A percentile compares a stretch with the other conserved stretches of the same genome.
phyloP scores from a whole-genome alignment of 1,284 basidiomycete species.

The Filobasidium uniguttulatum region DNA sequence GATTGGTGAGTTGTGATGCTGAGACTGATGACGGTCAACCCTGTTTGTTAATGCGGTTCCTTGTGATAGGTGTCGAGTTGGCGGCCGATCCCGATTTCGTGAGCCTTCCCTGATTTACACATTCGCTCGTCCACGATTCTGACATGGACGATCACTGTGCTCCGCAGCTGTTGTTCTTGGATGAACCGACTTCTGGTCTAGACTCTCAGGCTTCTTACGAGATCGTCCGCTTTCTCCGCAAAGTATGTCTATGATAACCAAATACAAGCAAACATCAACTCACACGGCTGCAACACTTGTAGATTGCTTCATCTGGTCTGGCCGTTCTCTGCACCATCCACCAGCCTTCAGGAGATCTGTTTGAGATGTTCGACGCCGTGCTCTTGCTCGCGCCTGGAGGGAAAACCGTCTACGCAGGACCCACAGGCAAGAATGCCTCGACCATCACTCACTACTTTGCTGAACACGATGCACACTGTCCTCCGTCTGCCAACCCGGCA shows the following conservation, averaged over 20 bases:
- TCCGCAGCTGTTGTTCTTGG: constrained; percentile 17
- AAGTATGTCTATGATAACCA: constrained; percentile 54
- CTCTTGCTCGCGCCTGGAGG: constrained; percentile 39
- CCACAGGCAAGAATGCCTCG: constrained; percentile 35
- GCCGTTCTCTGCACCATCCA: constrained; percentile 27
- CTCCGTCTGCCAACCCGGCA: constrained; percentile 37
- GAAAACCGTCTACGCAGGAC: constrained; percentile 39
- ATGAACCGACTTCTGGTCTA: constrained; percentile 40
- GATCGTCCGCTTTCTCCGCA: constrained; percentile 44
- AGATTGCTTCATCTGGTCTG: constrained; percentile 57
- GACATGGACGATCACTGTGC: no score
- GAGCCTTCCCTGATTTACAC: no score
- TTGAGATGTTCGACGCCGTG: constrained; percentile 39
- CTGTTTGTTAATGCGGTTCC: no score
- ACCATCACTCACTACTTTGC: constrained; percentile 40
- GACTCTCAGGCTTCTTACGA: constrained; percentile 48
- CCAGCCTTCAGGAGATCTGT: constrained; percentile 25
- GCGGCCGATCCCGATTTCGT: constrained; percentile 53
- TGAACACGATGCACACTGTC: constrained; percentile 33
- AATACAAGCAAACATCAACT: constrained; percentile 32
- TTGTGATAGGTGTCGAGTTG: constrained; percentile 56
- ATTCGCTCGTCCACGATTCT: constrained; percentile 18
- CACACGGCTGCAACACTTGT: no score
- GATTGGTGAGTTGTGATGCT: constrained; percentile 48
- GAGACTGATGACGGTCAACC: constrained; percentile 48